These are phyloP conservation scores for Cyanidiococcus yangmingshanensis DNA, from an alignment of 23 red algal species.

Conservation along the genomic window DNA sequence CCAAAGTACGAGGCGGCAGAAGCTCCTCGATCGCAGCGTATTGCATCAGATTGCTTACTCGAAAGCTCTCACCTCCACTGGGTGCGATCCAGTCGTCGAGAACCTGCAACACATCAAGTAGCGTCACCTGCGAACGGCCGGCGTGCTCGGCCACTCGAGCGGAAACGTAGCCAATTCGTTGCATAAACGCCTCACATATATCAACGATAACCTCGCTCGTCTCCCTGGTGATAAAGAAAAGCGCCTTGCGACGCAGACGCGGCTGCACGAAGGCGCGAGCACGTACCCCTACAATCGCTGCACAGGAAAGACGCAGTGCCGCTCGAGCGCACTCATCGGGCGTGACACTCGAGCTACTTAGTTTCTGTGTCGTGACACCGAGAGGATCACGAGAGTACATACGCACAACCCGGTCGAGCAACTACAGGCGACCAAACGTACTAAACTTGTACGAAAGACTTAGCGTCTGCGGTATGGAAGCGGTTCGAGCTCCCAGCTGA, in stretches of 20 bases:
- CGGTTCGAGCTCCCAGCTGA: no score
- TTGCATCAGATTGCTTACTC: background rate
- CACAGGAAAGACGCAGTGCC: constrained; percentile 7
- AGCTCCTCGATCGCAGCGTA: constrained; percentile 13
- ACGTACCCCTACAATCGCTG: constrained; percentile 7
- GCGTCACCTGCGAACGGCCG: constrained; percentile 1
- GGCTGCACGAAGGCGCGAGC: background rate
- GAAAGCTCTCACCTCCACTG: background rate
- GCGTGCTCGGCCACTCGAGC: background rate
- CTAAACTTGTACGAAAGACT: no score
- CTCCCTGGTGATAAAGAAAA: constrained; percentile 11
- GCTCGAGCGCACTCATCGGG: background rate
- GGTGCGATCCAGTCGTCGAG: constrained; percentile 14
- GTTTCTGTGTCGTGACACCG: background rate
- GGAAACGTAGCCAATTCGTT: background rate
- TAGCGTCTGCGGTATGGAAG: no score
- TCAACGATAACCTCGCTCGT: constrained; percentile 5
- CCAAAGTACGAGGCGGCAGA: background rate
- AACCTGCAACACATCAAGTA: background rate
- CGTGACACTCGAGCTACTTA: background rate
- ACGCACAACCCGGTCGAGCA: background rate
- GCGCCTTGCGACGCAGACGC: background rate
- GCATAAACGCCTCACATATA: background rate
- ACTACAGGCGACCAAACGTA: no score
- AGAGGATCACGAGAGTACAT: background rate